Evolutionary conservation across 2,329 filamentous ascomycete genomes (phyloP), one percentile per base, ranked within the genome.

Genomic region (Colletotrichum navitas): DNA sequence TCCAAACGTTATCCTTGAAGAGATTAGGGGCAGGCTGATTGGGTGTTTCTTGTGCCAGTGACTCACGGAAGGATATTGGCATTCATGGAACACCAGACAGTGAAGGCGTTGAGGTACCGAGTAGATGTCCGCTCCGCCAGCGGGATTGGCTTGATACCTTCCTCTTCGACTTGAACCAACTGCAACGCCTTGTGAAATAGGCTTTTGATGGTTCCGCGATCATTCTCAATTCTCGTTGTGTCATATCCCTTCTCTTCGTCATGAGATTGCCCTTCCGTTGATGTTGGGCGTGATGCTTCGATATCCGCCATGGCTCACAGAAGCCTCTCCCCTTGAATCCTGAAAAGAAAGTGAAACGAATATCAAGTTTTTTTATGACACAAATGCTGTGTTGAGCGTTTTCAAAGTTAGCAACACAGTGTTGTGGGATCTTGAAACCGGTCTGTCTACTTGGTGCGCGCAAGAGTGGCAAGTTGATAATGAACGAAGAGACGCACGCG

Each of bases 1-100:
- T 70, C 90, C 90, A 75, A 90, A 91, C 0, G 89, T 88, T 69
- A 92, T 87, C 2, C 88, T 87, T 36, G 24, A 34, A 34, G 32
- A 36, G 21, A 32, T 73, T 39, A 62, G 45, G 29, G 56, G 29
- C 1, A 10, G 5, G 5, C 36, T 51, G 60, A 14, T 36, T n/a
- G 36, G 55, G 14, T 26, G 29, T 55, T 54, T 63, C 71, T 34
- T 79, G 36, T 24, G 3, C 45, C 18, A 11, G 24, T 21, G 16
- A 36, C 24, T 34, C 72, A 84, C 83, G 81, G 80, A 14, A 86
- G 76, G 54, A 86, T 85, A 71, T 86, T 86, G 62, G 80, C 79
- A 74, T 85, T 86, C 75, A 86, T 83, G 55, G 82, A 85, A 66
- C 81, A 85, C 84, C 85, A 87, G 8, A 86, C 74, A 2, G 84